A percentile compares a stretch with the other conserved stretches of the same genome.
These are phyloP conservation scores for Ciborinia camelliae DNA, from an alignment of 2,329 filamentous ascomycete genomes.

Conservation along the genomic window DNA sequence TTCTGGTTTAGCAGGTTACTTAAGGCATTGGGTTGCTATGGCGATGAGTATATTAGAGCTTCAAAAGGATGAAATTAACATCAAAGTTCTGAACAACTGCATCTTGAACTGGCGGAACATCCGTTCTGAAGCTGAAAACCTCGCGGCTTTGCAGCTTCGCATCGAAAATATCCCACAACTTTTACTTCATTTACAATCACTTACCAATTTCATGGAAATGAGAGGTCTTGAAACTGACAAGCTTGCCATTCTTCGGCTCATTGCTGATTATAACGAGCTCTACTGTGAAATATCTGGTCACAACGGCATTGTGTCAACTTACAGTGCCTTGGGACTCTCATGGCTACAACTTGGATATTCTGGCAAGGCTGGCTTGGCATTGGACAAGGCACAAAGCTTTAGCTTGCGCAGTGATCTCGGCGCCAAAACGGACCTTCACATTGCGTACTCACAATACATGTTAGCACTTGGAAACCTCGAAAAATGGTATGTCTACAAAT, in stretches of 20 bases:
- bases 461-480: conserved; percentile 63
- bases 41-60: conserved; percentile 32
- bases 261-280: conserved; percentile 47
- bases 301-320: conserved; percentile 43
- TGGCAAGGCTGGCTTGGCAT: conserved; percentile 52
- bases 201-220: conserved; percentile 55
- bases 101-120: conserved; percentile 40
- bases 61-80: conserved; percentile 27
- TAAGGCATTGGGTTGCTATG: conserved; percentile 31
- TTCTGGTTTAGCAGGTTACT: conserved; percentile 29
- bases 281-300: conserved; percentile 40
- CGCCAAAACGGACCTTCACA: conserved; percentile 54
- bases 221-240: conserved; percentile 51
- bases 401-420: conserved; percentile 42
- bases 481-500: conserved; percentile 49
- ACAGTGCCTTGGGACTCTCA: conserved; percentile 47
- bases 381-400: conserved; percentile 57
- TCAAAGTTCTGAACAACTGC: conserved; percentile 28
- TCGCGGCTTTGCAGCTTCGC: conserved; percentile 41
- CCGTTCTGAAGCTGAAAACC: conserved; percentile 43
- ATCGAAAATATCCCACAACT: conserved; percentile 51
- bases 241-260: conserved; percentile 48
- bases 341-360: conserved; percentile 59
- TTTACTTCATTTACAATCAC: conserved; percentile 49
- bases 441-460: conserved; percentile 73